These are phyloP conservation scores for Diplocarpon mali DNA, from an alignment of 2,329 filamentous ascomycete genomes.

Conservation along the genomic window DNA sequence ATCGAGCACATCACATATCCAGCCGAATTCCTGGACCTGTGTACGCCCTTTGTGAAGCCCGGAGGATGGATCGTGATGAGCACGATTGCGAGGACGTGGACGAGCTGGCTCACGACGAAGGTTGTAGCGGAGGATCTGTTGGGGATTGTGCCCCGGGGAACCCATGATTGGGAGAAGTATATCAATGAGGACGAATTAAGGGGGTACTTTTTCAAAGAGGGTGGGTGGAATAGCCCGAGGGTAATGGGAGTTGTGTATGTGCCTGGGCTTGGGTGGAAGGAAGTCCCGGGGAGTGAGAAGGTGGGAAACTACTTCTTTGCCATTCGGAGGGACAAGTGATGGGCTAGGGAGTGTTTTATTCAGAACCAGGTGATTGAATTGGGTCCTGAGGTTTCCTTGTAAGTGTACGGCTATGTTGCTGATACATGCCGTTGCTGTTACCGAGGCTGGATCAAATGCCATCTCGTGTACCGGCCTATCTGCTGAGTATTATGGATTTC, in stretches of 20 bases:
- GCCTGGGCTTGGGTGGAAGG: slow-evolving; percentile 81
- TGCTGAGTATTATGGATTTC: too few species aligned
- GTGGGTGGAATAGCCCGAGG: slow-evolving; percentile 47
- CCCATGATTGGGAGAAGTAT: slow-evolving; percentile 95
- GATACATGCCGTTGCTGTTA: too few species aligned
- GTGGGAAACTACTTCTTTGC: slow-evolving; percentile 96
- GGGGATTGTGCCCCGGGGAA: slow-evolving; percentile 80
- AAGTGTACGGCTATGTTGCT: too few species aligned
- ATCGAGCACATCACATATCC: slow-evolving; percentile 82
- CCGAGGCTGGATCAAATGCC: too few species aligned
- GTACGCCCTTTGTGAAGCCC: slow-evolving; percentile 67
- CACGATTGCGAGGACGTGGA: slow-evolving; percentile 84
- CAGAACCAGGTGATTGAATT: background rate
- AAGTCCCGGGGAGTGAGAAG: slow-evolving; percentile 68
- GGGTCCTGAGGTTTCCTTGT: too few species aligned
- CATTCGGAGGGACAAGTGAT: slow-evolving; percentile 43
- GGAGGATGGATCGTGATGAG: slow-evolving; percentile 89
- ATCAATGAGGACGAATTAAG: slow-evolving; percentile 74
- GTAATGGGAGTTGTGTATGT: slow-evolving; percentile 82
- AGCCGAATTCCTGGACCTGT: slow-evolving; percentile 58
- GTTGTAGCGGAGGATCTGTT: slow-evolving; percentile 81
- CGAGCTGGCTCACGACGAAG: slow-evolving; percentile 87
- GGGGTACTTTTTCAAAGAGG: slow-evolving; percentile 39
- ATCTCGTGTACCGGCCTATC: too few species aligned
- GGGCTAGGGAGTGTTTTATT: background rate